Evolutionary conservation across 2,329 filamentous ascomycete species (phyloP), one percentile per base, ranked within the genome.

Genomic region (Beauveria sp.): DNA sequence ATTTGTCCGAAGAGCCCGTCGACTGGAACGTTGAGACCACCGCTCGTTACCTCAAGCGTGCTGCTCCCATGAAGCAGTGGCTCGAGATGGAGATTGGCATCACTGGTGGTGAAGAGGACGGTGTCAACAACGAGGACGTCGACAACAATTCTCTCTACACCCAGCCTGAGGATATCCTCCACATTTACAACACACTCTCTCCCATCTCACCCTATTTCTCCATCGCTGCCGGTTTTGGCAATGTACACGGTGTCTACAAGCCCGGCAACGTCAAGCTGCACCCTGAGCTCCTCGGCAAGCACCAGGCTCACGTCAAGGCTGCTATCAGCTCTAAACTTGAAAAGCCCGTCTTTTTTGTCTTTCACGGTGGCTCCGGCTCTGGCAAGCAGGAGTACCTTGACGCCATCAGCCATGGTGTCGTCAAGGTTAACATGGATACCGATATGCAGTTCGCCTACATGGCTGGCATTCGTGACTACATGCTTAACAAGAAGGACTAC

Each of bases 401-500:
- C 70, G 93, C 93, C 73, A 97, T 97, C 78, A 80, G 81, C 74
- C 89, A 93, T 78, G 95, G 95, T 83, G 93, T 99, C 70, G 89
- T 97, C 81, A 99, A 99, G 88, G 95, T 99, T 80, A 99, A 99
- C 83, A 83, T 99, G 71, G 95, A 99, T 80, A 99, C 95, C 56
- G 95, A 99, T 75, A 85, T 98, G 79, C 93, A 98, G 83, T 96
- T 87, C 78, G 93, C 93, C 63, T 99, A 98, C 85, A 84, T 95
- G 68, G 80, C 80, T 65, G 95, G 95, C 79, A 89, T 98, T 81
- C 90, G 95, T 66, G 93, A 99, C 81, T 99, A 92, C 83, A 84
- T 98, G 74, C 78, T 91, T 72, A 89, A 86, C 76, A 97, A 97
- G 86, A 93, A 96, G 81, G 93, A 96, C 71, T 99, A 98, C 83